Conservation (phyloP, 257 asterid species). For the Sherardia arvensis region DNA sequence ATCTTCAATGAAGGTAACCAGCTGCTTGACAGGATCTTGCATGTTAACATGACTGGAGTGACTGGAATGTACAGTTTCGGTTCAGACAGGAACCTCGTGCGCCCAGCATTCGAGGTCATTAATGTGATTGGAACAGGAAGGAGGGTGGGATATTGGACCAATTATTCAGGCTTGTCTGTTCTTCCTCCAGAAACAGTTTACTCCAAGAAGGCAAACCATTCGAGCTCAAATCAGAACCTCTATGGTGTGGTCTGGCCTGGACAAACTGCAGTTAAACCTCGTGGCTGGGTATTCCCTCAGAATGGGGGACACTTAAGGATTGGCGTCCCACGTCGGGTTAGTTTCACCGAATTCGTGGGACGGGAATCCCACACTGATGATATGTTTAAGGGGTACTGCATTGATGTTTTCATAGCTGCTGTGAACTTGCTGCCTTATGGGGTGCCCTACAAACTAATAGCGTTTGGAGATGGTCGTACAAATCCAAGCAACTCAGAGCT, state of each 20-base stretch:
- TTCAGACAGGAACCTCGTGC: slow-evolving; percentile 30
- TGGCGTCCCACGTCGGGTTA: slow-evolving; percentile 49
- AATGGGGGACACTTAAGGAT: slow-evolving; percentile 39
- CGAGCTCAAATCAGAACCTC: slow-evolving; percentile 31
- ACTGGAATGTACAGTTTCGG: slow-evolving; percentile 37
- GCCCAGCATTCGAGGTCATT: slow-evolving; percentile 49
- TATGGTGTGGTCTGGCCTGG: slow-evolving; percentile 53
- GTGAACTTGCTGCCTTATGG: slow-evolving; percentile 44
- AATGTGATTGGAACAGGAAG: slow-evolving; percentile 45
- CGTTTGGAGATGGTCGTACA: slow-evolving; percentile 38
- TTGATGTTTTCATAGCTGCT: slow-evolving; percentile 53
- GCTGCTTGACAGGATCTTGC: slow-evolving; percentile 29
- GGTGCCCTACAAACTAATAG: slow-evolving; percentile 36
- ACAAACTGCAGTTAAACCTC: slow-evolving; percentile 30
- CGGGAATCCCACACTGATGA: slow-evolving; percentile 21
- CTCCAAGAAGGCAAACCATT: slow-evolving; percentile 20
- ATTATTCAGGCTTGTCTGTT: slow-evolving; percentile 46
- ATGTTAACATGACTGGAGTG: slow-evolving; percentile 44
- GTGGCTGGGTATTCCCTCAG: slow-evolving; percentile 61
- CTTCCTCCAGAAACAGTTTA: slow-evolving; percentile 36
- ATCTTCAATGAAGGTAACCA: slow-evolving; percentile 38
- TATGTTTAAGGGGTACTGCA: slow-evolving; percentile 42
- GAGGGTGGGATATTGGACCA: slow-evolving; percentile 49
- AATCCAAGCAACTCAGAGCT: slow-evolving; percentile 45
- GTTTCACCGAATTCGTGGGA: slow-evolving; percentile 36